Base-by-base conservation (phyloP, 257 asterid species). In the Jasminum sambac region DNA sequence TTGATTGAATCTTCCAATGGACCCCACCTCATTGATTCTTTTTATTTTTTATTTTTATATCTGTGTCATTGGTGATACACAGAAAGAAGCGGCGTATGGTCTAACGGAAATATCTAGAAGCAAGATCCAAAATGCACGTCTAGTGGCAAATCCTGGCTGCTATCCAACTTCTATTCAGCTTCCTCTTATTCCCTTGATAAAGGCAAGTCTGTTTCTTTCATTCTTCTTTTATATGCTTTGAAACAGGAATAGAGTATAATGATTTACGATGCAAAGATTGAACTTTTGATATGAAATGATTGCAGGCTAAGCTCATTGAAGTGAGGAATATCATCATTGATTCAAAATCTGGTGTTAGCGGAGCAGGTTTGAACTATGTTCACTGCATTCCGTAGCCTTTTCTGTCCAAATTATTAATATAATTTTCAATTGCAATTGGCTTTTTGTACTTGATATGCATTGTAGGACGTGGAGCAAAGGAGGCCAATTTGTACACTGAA, bases 91-190 rank as follows among this genome's bases (percentile, higher is more conserved):
- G 62, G 88, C 89, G 10, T 90, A 93, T 79, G 98, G 97, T 77
- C 82, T 93, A 84, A 93, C 98, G 1, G 97, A 93, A 84, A 80
- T 90, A 75, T 81, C 80, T 44, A 83, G 98, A 74, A 39, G 82
- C 11, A 84, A 87, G 64, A 90, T 93, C 40, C 84, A 80, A 78
- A 81, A 66, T 79, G 97, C 97, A 9, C 96, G 91, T 59, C 77
- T 93, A 66, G 88, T 93, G 72, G 98, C 98, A 43, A 93, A 93
- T 83, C 98, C 98, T 71, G 98, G 98, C 65, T 93, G 98, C 66
- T 93, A 93, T 74, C 98, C 98, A 11, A 90, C 98, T 42, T 84
- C 98, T 72, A 63, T 90, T 78, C 98, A 93, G 82, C 87, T 90
- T 77, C 98, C 98, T 42, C 96, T 89, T 76, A 59, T 90, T 55